These are phyloP conservation scores for Chenopodium formosanum DNA, from an alignment of 148 eudicot genomes.

Conservation along the genomic window DNA sequence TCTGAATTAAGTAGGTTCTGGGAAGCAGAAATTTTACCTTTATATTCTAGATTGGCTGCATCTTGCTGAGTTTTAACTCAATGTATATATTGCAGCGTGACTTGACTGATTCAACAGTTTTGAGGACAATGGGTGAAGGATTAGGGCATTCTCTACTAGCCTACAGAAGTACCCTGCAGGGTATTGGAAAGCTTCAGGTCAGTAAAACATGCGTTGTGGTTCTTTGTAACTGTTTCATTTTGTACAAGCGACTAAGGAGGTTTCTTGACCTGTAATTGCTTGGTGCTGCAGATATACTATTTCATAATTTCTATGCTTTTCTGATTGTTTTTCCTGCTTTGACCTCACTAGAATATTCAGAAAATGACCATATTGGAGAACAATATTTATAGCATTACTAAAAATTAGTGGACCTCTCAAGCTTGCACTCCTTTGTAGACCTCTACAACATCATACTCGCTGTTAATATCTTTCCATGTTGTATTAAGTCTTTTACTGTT, in stretches of 20 bases:
- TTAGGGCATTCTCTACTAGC: conserved; percentile 84
- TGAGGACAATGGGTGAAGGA: conserved; percentile 89
- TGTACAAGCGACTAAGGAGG: neutral
- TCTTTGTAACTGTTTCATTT: neutral
- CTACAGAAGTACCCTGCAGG: conserved; percentile 74
- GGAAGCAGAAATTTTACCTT: neutral
- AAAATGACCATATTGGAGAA: too few relatives aligned
- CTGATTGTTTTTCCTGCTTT: neutral
- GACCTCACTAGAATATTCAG: neutral
- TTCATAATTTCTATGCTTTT: too few relatives aligned
- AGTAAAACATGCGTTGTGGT: conserved; percentile 8
- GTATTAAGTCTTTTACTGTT: neutral
- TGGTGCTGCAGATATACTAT: neutral
- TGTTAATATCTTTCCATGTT: neutral
- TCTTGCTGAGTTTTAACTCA: neutral
- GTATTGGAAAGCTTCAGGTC: conserved; percentile 89
- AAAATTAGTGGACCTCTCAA: neutral
- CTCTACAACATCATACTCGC: neutral
- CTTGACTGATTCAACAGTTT: conserved; percentile 93
- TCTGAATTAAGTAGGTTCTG: neutral
- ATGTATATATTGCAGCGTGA: conserved; percentile 62
- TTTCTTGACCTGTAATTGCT: neutral
- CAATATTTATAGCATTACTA: neutral
- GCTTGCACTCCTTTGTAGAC: neutral
- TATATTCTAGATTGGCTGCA: neutral